phyloP scores from a whole-genome alignment of 163 green algal genomes.

The Chloroidium sp. region DNA sequence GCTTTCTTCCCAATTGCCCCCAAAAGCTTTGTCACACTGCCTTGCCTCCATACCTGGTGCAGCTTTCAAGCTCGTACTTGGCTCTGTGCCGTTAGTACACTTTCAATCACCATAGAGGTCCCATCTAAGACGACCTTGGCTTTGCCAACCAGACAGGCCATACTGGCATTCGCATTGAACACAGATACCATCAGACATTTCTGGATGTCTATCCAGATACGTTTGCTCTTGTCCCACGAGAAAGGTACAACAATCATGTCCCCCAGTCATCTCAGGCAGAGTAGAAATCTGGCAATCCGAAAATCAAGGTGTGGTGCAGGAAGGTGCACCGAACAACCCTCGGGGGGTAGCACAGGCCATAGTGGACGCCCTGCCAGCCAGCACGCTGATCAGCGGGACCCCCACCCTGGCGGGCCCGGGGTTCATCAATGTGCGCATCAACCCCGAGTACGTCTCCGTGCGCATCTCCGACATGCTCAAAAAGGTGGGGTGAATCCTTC shows the following conservation, averaged over 20 bases:
- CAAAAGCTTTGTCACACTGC: too few species aligned
- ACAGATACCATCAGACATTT: neutral
- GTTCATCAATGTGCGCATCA: slow-evolving; percentile 81
- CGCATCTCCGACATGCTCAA: slow-evolving; percentile 33
- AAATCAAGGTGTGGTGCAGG: slow-evolving; percentile 14
- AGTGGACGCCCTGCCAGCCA: slow-evolving; percentile 47
- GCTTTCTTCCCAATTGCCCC: too few species aligned
- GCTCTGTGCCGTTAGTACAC: too few species aligned
- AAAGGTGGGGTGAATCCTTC: neutral
- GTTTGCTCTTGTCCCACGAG: neutral
- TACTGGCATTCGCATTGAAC: neutral
- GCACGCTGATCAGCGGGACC: slow-evolving; percentile 30
- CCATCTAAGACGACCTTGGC: too few species aligned
- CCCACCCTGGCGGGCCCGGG: slow-evolving; percentile 74
- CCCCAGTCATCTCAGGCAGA: neutral
- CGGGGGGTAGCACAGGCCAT: slow-evolving; percentile 73
- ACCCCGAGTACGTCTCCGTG: slow-evolving; percentile 38
- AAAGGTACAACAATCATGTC: neutral
- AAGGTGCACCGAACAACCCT: slow-evolving; percentile 77
- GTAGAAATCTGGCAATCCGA: neutral
- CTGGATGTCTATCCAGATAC: neutral
- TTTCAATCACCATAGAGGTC: too few species aligned
- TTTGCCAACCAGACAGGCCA: neutral
- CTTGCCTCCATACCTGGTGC: too few species aligned
- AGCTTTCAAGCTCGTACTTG: too few species aligned